phyloP scores from a whole-genome alignment of 225 moss, liverwort and hornwort genomes.

The Lunularia cruciata region DNA sequence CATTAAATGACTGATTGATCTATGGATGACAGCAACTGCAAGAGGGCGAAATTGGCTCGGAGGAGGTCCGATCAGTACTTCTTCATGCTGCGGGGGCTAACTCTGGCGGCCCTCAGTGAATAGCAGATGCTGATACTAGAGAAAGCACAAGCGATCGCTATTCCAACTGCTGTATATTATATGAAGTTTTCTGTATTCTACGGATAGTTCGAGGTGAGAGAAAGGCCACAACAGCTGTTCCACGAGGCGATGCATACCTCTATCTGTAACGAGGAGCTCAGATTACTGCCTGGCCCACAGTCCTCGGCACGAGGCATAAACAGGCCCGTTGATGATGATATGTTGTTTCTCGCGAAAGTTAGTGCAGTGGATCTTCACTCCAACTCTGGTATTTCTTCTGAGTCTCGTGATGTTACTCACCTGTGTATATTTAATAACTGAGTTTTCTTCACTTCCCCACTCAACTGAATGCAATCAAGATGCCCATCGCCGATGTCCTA shows the following conservation, averaged over 20 bases:
- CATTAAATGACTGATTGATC: too few relatives aligned
- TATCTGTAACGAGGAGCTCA: not conserved
- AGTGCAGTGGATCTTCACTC: not conserved
- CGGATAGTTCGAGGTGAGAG: not conserved
- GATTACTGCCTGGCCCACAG: not conserved
- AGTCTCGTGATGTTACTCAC: not conserved
- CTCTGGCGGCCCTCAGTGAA: not conserved
- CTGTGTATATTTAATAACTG: slow-evolving; percentile 5
- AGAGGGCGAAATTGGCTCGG: slow-evolving; percentile 59
- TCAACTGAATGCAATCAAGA: too few relatives aligned
- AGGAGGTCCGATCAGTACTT: slow-evolving; percentile 75
- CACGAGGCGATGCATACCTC: too few relatives aligned
- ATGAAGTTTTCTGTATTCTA: slow-evolving; percentile 5
- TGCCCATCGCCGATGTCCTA: not conserved
- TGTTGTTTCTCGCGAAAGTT: not conserved
- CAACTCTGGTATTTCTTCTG: not conserved
- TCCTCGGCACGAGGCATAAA: not conserved
- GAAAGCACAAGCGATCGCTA: not conserved
- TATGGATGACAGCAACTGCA: slow-evolving; percentile 49
- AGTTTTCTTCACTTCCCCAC: not conserved
- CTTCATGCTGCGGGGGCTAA: slow-evolving; percentile 56
- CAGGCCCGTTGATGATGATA: slow-evolving; percentile 1
- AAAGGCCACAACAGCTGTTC: too few relatives aligned
- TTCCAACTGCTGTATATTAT: not conserved
- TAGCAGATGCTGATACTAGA: not conserved